phyloP scores from a whole-genome alignment of 1,139 yeast genomes.

The Debaryomyces coudertii region DNA sequence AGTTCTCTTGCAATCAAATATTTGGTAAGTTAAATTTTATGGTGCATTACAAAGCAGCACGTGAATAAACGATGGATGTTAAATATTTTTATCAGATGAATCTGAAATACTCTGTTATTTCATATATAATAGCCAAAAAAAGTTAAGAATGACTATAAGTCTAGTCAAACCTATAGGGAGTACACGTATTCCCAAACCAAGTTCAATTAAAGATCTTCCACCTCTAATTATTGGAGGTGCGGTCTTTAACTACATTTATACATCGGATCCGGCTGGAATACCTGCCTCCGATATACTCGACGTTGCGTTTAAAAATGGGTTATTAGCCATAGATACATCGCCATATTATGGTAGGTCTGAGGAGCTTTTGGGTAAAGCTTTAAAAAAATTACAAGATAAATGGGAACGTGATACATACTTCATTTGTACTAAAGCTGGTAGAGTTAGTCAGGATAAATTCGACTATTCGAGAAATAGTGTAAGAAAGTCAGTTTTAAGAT shows the following conservation, averaged over 20 bases:
- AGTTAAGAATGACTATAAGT: neutral
- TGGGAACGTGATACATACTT: conserved; percentile 65
- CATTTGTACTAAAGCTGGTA: conserved; percentile 86
- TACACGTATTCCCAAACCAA: conserved; percentile 21
- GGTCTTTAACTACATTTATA: conserved; percentile 77
- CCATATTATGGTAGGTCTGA: conserved; percentile 95
- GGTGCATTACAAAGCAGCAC: neutral
- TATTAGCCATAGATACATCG: conserved; percentile 83
- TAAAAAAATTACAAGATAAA: conserved; percentile 43
- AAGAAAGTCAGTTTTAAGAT: conserved; percentile 63
- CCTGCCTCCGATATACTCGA: conserved; percentile 61
- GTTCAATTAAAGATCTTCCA: conserved; percentile 44
- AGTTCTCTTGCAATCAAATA: neutral
- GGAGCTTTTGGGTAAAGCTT: conserved; percentile 66
- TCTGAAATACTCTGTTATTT: neutral
- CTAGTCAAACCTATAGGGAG: conserved; percentile 21
- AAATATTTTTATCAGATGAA: neutral
- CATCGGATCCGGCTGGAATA: conserved; percentile 61
- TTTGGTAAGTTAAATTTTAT: no score
- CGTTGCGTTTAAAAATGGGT: conserved; percentile 66
- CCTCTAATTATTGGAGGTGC: conserved; percentile 84
- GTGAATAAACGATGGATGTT: neutral
- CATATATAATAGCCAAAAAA: neutral
- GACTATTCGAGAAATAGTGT: conserved; percentile 71
- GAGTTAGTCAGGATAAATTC: conserved; percentile 67